A percentile compares a stretch with the other conserved stretches of the same genome.
Conservation (phyloP, 208 protist genomes). For the Trypanosoma brucei region DNA sequence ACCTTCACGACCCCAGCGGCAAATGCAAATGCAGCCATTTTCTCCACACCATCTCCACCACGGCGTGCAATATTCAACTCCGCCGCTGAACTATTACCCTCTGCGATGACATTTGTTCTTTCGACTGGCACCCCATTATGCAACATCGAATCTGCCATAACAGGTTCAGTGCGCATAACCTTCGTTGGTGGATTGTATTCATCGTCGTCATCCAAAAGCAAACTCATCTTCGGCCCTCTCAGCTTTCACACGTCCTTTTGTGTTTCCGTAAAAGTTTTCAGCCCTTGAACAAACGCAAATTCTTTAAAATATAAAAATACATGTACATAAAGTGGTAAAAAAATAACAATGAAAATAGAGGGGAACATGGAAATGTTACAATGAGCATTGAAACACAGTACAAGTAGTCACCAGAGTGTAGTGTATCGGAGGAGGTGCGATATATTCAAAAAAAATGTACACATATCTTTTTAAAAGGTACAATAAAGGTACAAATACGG, state of each 20-base stretch:
- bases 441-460: no score
- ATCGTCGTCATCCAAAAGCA: conserved; percentile 69
- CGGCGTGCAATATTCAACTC: conserved; percentile 11
- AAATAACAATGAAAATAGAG: conserved; percentile 12
- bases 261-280: no score
- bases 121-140: no score
- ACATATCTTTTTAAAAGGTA: no score
- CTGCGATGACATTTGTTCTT: no score
- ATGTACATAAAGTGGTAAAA: neutral
- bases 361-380: neutral
- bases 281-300: neutral
- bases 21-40: conserved; percentile 63
- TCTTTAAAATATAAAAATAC: conserved; percentile 21
- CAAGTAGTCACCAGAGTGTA: no score
- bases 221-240: conserved; percentile 9
- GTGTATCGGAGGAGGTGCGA: no score
- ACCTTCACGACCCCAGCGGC: conserved; percentile 22
- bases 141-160: neutral
- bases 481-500: no score
- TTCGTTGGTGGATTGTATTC: conserved; percentile 18
- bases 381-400: neutral
- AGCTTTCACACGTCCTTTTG: neutral
- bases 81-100: neutral
- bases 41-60: conserved; percentile 67
- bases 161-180: neutral